phyloP scores from a whole-genome alignment of 805 yeast genomes.

The Yarrowia hollandica region DNA sequence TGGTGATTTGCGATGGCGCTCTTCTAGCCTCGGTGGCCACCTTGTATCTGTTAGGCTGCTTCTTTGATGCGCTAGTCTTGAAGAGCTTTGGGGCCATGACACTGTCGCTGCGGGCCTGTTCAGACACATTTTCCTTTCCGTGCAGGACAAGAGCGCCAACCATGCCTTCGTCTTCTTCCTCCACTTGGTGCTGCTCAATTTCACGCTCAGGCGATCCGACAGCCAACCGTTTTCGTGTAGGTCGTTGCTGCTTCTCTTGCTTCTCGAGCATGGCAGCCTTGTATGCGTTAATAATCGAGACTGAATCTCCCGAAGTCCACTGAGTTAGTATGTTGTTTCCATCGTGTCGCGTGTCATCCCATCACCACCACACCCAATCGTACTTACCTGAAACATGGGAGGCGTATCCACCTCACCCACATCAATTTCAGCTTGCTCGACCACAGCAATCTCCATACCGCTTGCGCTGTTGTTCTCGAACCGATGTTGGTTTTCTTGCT shows the following conservation, averaged over 20 bases:
- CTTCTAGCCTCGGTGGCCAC: slow-evolving; percentile 1
- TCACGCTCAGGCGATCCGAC: neutral
- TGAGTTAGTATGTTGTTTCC: neutral
- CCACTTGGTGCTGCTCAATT: no score
- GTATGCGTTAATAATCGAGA: slow-evolving; percentile 13
- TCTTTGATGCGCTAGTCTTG: no score
- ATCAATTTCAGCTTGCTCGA: neutral
- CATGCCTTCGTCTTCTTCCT: neutral
- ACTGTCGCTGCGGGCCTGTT: no score
- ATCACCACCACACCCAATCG: no score
- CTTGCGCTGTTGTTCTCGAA: neutral
- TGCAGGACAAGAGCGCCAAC: neutral
- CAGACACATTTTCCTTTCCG: no score
- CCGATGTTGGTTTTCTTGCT: neutral
- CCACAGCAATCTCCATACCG: neutral
- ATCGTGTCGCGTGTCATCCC: neutral
- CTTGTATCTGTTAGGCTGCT: slow-evolving; percentile 4
- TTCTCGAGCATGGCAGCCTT: slow-evolving; percentile 12
- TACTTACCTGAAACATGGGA: slow-evolving; percentile 1
- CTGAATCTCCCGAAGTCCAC: slow-evolving; percentile 14
- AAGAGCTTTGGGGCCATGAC: no score
- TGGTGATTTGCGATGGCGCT: neutral
- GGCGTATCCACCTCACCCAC: neutral
- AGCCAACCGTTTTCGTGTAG: neutral
- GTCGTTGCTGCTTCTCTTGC: neutral